Conservation (phyloP, 139 green algal species). For the Chlorella sp. region DNA sequence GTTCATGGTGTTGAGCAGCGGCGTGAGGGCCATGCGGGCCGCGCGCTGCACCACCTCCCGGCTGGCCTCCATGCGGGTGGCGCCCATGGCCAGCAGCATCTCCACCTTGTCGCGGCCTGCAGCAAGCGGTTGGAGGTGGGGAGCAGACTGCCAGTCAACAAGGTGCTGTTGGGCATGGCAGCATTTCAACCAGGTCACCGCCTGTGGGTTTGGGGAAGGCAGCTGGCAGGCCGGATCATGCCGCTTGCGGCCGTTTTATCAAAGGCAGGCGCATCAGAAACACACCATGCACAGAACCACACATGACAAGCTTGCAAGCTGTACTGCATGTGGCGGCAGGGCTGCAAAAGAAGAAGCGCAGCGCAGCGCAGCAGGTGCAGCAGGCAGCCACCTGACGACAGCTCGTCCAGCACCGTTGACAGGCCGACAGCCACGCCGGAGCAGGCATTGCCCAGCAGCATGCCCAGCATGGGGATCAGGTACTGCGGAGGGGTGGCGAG, state of each 20-base stretch:
- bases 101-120: slow-evolving; percentile 75
- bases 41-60: slow-evolving; percentile 50
- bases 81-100: slow-evolving; percentile 77
- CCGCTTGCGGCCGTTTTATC: too few relatives aligned
- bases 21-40: slow-evolving; percentile 75
- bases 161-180: background rate
- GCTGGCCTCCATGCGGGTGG: slow-evolving; percentile 79
- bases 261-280: too few relatives aligned
- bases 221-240: too few relatives aligned
- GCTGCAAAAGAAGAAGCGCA: too few relatives aligned
- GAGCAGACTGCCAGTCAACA: too few relatives aligned
- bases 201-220: too few relatives aligned
- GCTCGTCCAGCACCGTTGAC: slow-evolving; percentile 60
- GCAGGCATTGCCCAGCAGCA: slow-evolving; percentile 88
- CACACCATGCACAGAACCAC: too few relatives aligned
- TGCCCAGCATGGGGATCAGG: slow-evolving; percentile 77
- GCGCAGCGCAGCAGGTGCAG: too few relatives aligned
- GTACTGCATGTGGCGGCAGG: too few relatives aligned
- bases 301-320: too few relatives aligned
- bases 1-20: slow-evolving; percentile 86
- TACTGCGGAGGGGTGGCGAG: slow-evolving; percentile 47
- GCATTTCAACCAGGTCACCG: background rate
- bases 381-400: slow-evolving; percentile 18
- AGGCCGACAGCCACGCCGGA: slow-evolving; percentile 80
- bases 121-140: background rate